These are phyloP conservation scores for Xylaria cubensis DNA, from an alignment of 495 filamentous ascomycete genomes.

Conservation along the genomic window DNA sequence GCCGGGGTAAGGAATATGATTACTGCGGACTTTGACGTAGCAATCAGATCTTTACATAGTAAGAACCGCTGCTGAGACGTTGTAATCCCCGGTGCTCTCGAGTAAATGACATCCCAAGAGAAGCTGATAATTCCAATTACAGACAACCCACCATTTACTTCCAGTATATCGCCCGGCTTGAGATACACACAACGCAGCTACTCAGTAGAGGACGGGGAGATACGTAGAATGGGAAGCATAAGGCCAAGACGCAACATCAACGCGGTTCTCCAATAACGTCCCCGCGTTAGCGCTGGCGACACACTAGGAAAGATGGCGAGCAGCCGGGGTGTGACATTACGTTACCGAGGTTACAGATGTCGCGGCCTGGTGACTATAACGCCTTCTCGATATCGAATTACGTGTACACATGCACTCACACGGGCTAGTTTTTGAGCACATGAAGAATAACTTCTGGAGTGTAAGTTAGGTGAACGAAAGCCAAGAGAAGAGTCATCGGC, in stretches of 20 bases:
- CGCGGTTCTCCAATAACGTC: slow-evolving; percentile 10
- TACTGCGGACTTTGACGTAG: slow-evolving; percentile 2
- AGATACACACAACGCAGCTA: not conserved
- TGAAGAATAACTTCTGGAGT: not conserved
- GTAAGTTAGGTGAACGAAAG: not conserved
- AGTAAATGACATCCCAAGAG: not conserved
- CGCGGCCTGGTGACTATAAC: slow-evolving; percentile 12
- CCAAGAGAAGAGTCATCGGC: not conserved
- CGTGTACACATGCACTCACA: not conserved
- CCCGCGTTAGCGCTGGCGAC: slow-evolving; percentile 19
- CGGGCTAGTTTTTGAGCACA: not conserved
- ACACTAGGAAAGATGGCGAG: slow-evolving; percentile 20
- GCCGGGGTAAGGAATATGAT: not conserved
- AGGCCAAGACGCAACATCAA: slow-evolving; percentile 24
- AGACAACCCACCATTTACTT: not conserved
- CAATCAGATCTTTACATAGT: not conserved
- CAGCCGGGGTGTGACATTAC: slow-evolving; percentile 24
- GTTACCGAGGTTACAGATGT: slow-evolving; percentile 25
- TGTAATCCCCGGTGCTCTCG: not conserved
- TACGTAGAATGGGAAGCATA: slow-evolving; percentile 7
- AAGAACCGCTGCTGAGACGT: slow-evolving; percentile 4
- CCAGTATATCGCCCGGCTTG: slow-evolving; percentile 5
- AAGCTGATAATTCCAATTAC: slow-evolving; percentile 25
- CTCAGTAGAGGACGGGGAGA: not conserved
- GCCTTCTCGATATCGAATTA: slow-evolving; percentile 19